These are phyloP conservation scores for Papiliotrema flavescens DNA, from an alignment of 1,284 basidiomycete genomes.

Conservation along the genomic window DNA sequence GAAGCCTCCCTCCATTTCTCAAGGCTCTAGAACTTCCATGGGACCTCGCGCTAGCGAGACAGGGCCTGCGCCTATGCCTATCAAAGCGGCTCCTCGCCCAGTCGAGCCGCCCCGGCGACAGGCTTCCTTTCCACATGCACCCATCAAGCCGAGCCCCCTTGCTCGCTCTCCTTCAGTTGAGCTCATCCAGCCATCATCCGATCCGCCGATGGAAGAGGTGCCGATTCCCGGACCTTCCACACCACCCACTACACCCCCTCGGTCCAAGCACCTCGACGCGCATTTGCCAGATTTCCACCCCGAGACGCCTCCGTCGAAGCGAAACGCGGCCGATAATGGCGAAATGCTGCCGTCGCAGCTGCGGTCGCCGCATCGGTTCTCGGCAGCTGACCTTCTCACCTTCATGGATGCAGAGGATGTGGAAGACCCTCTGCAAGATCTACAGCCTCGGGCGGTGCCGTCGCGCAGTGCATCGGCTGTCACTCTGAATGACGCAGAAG, in stretches of 20 bases:
- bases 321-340: neutral
- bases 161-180: constrained; percentile 2
- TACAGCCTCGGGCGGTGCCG: neutral
- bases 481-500: constrained; percentile 1
- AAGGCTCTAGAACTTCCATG: no score
- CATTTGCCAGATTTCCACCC: constrained; percentile 7
- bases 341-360: neutral
- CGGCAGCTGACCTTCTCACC: constrained; percentile 1
- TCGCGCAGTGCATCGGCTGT: constrained; percentile 1
- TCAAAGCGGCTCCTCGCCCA: neutral
- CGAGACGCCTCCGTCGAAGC: neutral
- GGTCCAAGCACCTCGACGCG: neutral
- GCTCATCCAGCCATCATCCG: neutral
- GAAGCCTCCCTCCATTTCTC: no score
- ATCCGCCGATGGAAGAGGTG: neutral
- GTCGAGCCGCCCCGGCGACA: neutral
- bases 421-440: constrained; percentile 1
- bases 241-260: constrained; percentile 7
- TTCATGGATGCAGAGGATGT: constrained; percentile 1
- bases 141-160: neutral
- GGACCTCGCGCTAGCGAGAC: no score
- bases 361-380: constrained; percentile 2
- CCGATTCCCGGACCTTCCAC: constrained; percentile 2
- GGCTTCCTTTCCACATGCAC: neutral
- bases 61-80: neutral